Conservation (phyloP, 176 grass and related monocot genomes). For the Oryza meyeriana region DNA sequence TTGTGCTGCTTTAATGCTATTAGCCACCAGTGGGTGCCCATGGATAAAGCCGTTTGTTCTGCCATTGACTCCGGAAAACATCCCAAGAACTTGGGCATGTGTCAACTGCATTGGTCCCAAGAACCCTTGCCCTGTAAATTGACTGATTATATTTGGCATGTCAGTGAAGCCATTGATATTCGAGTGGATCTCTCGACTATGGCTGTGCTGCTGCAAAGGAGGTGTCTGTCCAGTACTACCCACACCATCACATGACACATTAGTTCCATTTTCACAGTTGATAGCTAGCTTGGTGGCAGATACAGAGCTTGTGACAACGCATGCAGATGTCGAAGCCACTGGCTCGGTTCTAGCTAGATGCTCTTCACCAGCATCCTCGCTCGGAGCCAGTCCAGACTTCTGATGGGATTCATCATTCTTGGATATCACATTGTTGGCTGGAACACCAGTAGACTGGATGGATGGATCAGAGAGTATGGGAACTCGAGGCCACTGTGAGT, state of each 20-base stretch:
- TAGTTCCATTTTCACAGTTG: constrained; percentile 34
- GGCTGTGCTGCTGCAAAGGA: constrained; percentile 23
- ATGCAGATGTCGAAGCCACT: constrained; percentile 34
- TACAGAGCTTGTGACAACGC: constrained; percentile 22
- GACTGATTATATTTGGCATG: constrained; percentile 11
- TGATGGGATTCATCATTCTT: constrained; percentile 10
- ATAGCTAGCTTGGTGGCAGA: constrained; percentile 15
- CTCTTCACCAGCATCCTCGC: constrained; percentile 27
- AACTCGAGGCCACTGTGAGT: constrained; percentile 21
- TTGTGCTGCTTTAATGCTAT: constrained; percentile 19
- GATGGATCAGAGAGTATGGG: not conserved
- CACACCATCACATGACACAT: constrained; percentile 28
- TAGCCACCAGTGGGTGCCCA: constrained; percentile 14
- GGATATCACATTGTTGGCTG: constrained; percentile 11
- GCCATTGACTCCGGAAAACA: constrained; percentile 50
- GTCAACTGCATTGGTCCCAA: constrained; percentile 50
- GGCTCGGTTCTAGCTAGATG: constrained; percentile 29
- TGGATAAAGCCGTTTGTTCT: constrained; percentile 44
- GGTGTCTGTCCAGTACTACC: not conserved
- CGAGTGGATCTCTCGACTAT: constrained; percentile 23
- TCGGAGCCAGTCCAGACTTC: constrained; percentile 29
- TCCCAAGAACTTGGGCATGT: constrained; percentile 42
- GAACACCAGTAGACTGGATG: constrained; percentile 31
- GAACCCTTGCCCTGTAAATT: constrained; percentile 31
- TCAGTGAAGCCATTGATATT: constrained; percentile 40